phyloP scores from a whole-genome alignment of 371 early-diverging fungal species.

The Haplosporangium sp. region DNA sequence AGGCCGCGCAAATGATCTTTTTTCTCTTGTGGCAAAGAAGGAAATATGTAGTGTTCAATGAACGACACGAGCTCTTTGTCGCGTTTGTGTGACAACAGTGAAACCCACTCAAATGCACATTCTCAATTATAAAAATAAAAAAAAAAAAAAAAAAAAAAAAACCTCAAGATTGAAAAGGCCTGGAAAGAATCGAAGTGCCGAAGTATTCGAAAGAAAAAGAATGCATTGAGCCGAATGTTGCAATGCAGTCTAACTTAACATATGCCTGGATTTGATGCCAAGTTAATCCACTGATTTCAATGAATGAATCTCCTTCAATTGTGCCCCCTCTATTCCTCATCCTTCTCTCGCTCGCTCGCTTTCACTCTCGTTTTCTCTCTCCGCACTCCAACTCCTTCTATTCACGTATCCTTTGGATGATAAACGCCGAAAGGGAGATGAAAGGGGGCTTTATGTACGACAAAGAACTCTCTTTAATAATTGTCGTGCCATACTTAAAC shows the following conservation, averaged over 20 bases:
- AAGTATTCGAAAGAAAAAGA: too few species aligned
- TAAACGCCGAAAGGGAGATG: neutral
- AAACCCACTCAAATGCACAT: neutral
- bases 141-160: slow-evolving; percentile 7
- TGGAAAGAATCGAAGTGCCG: too few species aligned
- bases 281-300: neutral
- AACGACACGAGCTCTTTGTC: neutral
- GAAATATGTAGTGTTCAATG: neutral
- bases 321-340: neutral
- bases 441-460: neutral
- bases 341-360: neutral
- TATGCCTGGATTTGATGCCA: neutral
- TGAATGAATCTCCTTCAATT: neutral
- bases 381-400: neutral
- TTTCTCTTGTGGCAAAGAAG: neutral
- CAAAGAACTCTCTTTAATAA: neutral
- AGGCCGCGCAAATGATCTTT: neutral
- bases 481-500: neutral
- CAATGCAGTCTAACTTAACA: too few species aligned
- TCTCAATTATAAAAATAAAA: neutral
- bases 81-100: neutral
- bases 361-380: neutral
- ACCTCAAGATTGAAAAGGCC: neutral
- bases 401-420: neutral
- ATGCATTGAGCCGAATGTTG: too few species aligned